Conservation (phyloP, 2,329 filamentous ascomycete species). For the Lachnellula cervina region DNA sequence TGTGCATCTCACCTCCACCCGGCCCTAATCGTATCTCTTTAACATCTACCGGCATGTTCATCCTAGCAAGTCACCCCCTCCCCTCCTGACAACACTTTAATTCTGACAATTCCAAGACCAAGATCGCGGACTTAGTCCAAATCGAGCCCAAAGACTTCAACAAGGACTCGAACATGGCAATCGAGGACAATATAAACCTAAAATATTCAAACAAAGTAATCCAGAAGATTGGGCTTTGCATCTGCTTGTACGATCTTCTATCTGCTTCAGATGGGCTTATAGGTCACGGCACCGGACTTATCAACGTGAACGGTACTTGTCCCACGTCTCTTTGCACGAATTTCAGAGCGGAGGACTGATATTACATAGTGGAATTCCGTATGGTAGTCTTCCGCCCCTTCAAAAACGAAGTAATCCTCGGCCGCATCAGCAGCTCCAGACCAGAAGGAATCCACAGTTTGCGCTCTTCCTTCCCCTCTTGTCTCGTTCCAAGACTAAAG, state of each 20-base stretch:
- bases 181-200: conserved; percentile 94
- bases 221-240: conserved; percentile 88
- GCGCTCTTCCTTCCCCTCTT: conserved; percentile 19
- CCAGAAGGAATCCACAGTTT: conserved; percentile 66
- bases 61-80: conserved; percentile 37
- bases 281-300: conserved; percentile 83
- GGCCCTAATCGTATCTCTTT: too few relatives aligned
- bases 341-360: conserved; percentile 4
- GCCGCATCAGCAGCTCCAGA: conserved; percentile 72
- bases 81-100: neutral
- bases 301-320: conserved; percentile 81
- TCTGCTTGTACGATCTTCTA: conserved; percentile 87
- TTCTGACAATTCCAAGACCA: conserved; percentile 56
- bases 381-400: conserved; percentile 93
- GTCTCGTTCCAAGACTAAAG: neutral
- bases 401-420: conserved; percentile 86
- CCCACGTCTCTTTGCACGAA: neutral
- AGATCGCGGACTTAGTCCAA: conserved; percentile 89
- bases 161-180: conserved; percentile 74
- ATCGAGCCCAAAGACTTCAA: conserved; percentile 85
- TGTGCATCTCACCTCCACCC: too few relatives aligned
- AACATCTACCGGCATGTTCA: conserved; percentile 39
- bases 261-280: conserved; percentile 90
- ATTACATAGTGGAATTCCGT: conserved; percentile 73
- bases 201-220: conserved; percentile 97